Evolutionary conservation across 306 rosid genomes (phyloP), one percentile per base, ranked within the genome.

Genomic region (Cucumis melo): DNA sequence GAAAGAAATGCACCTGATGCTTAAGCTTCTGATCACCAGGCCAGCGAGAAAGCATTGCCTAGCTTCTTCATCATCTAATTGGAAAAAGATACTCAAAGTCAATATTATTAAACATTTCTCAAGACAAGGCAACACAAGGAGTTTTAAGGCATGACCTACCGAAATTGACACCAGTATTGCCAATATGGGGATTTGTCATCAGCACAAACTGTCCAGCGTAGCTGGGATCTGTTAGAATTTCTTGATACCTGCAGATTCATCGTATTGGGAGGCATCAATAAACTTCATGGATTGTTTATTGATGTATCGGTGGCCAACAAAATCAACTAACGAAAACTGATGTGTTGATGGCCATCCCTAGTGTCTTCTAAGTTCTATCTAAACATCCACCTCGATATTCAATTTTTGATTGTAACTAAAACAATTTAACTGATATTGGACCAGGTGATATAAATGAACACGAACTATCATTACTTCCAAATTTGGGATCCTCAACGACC

Each of bases 131-230:
- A 82, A 34, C 34, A 53, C 50, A 53, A 46, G 9, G 41, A 72
- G 51, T 12, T n/a, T 21, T 10, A 65, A 23, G 48, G 29, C 65
- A 38, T 41, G 71, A 77, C 90, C 29, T 64, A 88, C 98, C 93
- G 46, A 89, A 89, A 87, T 93, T 93, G 53, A 93, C 84, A 83
- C 98, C 96, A 65, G 98, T 89, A 72, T 93, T 91, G 83, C 98
- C 98, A 56, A 94, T 94, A 20, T 91, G 98, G 0, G 98, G 98
- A 84, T 87, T 95, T 61, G 98, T 90, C 98, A 95, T 95, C 27
- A 92, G 82, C 62, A 95, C 98, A 85, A 92, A 92, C 81, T 95
- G 98, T 5, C 98, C 99, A 77, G 98, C 93, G 82, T 94, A 94
- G 80, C 97, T 94, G 59, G 99, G 99, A 81, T 94, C 97, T 0